phyloP scores from a whole-genome alignment of 306 rosid species.

The Prunus mira region DNA sequence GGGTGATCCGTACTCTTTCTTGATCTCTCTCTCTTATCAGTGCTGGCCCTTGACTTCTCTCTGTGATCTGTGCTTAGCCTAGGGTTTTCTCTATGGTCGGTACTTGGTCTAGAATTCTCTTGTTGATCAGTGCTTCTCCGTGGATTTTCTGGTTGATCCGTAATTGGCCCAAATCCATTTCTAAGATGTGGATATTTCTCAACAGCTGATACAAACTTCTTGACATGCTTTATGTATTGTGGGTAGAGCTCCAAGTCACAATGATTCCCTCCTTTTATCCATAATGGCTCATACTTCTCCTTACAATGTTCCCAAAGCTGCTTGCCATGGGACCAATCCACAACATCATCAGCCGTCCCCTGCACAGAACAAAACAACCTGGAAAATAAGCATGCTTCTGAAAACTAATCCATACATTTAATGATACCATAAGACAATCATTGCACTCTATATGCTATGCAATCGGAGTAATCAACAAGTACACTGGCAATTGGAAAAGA shows the following conservation, averaged over 20 bases:
- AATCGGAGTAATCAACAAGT: background rate
- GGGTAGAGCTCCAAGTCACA: constrained; percentile 90
- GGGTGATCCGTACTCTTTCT: constrained; percentile 56
- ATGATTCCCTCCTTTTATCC: constrained; percentile 95
- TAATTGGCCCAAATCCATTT: constrained; percentile 36
- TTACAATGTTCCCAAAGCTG: constrained; percentile 92
- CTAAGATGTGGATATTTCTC: constrained; percentile 47
- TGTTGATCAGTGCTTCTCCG: constrained; percentile 59
- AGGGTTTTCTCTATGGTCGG: constrained; percentile 60
- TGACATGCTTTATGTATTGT: constrained; percentile 85
- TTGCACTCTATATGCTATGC: background rate
- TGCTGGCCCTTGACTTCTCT: constrained; percentile 63
- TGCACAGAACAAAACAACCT: constrained; percentile 31
- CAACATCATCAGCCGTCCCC: constrained; percentile 91
- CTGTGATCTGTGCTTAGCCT: constrained; percentile 52
- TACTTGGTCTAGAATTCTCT: constrained; percentile 43
- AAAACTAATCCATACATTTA: constrained; percentile 5
- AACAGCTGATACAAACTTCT: constrained; percentile 63
- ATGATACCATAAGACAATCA: background rate
- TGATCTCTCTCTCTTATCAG: constrained; percentile 67
- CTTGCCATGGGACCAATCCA: constrained; percentile 93
- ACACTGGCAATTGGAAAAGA: background rate
- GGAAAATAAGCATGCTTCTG: constrained; percentile 18
- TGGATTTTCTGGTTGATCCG: constrained; percentile 57
- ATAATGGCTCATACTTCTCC: constrained; percentile 92